Base-by-base conservation (phyloP, 306 rosid genomes). In the Mucuna pruriens region DNA sequence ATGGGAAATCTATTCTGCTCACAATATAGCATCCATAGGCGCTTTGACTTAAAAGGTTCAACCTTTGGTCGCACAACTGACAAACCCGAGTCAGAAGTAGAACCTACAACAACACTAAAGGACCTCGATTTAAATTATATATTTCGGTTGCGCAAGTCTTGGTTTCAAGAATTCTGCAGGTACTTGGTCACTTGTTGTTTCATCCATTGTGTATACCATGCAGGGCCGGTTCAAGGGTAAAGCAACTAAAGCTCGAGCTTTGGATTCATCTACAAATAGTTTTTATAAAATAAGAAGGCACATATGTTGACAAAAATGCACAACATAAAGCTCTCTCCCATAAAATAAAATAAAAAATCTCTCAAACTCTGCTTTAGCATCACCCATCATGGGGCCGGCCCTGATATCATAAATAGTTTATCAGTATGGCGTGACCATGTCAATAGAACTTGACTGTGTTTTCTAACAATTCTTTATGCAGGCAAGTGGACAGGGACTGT, bases 1-100 rank as follows among this genome's bases (percentile, higher is more conserved):
- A 96, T 96, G 99, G 99, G 98, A 78, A 96, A 96, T 73, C 89
- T 96, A 75, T 96, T 96, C 85, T 96, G 98, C 82, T 88, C 99
- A 1, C 89, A 94, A 75, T 86, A 72, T 12, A 19, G 85, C 20
- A 94, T 96, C 81, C 98, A 96, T 46, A 83, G 95, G 88, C 93
- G 99, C 60, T 96, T 93, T 78, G 99, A 96, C 85, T 85, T 96
- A 57, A 96, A 96, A 88, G 99, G 99, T 72, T 96, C 99, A 3
- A 90, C 98, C 31, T 95, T 86, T 25, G 99, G 99, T 25, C 97
- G 99, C 26, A 75, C 93, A 45, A 96, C 99, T 0, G 94, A 88
- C 71, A 96, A 96, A 85, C 90, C 97, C 1, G 97, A 89, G 84
- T 39, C 92, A 5, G 97, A 94, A 81, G 87, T 96, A 70, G 98